These are phyloP conservation scores for Curvularia lunata DNA, from an alignment of 2,329 filamentous ascomycete genomes.

Conservation along the genomic window DNA sequence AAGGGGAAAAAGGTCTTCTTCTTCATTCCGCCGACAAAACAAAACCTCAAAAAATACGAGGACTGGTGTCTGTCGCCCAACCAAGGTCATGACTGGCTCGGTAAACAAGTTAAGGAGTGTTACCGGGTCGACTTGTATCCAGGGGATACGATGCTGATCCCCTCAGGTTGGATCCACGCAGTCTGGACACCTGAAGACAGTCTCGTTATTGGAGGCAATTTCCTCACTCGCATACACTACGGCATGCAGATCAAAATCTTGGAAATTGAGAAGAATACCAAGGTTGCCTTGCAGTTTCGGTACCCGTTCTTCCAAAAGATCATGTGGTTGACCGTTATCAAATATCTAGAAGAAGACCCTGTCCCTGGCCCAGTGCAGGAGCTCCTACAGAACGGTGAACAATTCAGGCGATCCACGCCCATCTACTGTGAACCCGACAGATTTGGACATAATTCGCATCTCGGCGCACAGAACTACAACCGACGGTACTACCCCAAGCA, in stretches of 20 bases:
- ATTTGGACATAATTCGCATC: constrained; percentile 57
- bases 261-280: constrained; percentile 71
- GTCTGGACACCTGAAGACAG: constrained; percentile 75
- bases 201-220: constrained; percentile 74
- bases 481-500: constrained; percentile 67
- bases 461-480: constrained; percentile 62
- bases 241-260: constrained; percentile 70
- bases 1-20: constrained; percentile 74
- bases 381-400: constrained; percentile 61
- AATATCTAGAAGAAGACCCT: constrained; percentile 69
- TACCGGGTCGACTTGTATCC: constrained; percentile 69
- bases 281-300: constrained; percentile 68
- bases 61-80: constrained; percentile 72
- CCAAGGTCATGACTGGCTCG: constrained; percentile 70
- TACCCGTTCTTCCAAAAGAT: constrained; percentile 74
- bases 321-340: constrained; percentile 70
- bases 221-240: constrained; percentile 69
- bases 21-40: constrained; percentile 72
- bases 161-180: constrained; percentile 74
- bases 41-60: constrained; percentile 72
- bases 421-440: constrained; percentile 66
- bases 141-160: constrained; percentile 74
- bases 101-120: constrained; percentile 69
- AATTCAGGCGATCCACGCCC: constrained; percentile 62
- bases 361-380: constrained; percentile 64